Base-by-base conservation (phyloP, 306 rosid genomes). In the Cicer chorassanicum region DNA sequence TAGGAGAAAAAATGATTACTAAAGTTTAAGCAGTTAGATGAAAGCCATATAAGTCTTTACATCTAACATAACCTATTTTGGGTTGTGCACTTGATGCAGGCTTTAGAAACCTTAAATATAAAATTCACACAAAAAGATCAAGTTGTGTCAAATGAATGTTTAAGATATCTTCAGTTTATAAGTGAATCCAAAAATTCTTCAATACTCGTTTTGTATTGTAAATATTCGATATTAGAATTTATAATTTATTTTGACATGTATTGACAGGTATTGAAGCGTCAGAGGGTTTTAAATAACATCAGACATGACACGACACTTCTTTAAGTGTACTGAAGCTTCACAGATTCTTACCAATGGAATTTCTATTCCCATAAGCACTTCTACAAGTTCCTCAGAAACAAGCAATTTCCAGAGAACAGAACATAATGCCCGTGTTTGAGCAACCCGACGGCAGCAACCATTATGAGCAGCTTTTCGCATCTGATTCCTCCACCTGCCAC, bases 401-500 rank as follows among this genome's bases (percentile, higher is more conserved):
- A 94, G 85, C 85, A 91, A 81, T 84, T 90, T 94, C 98, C 97
- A 94, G 68, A 94, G 90, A 81, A 83, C 95, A 72, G 93, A 88
- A 82, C 88, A 88, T 74, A 94, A 84, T 39, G 97, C 93, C 14
- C 92, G 87, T 67, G 80, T 90, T 87, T 94, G 96, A 68, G 97
- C 93, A 86, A 84, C 98, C 81, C 96, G 97, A 24, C 90, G 94
- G 78, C 96, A 94, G 81, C 98, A 91, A 64, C 97, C 97, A 84
- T 94, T 91, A 69, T 90, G 98, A 34, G 98, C 94, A 78, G 89
- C 98, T 84, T 96, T 89, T 66, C 93, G 87, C 93, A 90, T 91
- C 89, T 94, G 97, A 85, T 94, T 91, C 89, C 83, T 90, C 98
- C 97, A 94, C 86, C 93, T 82, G 73, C 98, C 98, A 84, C 81